Conservation (phyloP, 1,284 basidiomycete genomes). For the Rhizoctonia solani region DNA sequence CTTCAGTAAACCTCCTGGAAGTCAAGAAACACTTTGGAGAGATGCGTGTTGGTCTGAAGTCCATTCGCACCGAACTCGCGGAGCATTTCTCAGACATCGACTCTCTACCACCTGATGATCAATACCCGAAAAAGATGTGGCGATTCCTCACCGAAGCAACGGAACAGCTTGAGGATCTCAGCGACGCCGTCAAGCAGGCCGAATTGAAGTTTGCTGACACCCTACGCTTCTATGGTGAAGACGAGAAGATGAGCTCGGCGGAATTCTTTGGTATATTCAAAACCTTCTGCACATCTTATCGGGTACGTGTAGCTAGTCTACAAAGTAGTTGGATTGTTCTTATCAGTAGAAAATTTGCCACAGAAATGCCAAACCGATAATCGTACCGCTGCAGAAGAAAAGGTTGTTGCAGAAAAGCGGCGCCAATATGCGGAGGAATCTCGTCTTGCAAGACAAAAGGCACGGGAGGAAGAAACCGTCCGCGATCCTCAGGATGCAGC, state of each 20-base stretch:
- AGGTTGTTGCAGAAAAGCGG: conserved; percentile 64
- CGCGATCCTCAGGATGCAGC: conserved; percentile 61
- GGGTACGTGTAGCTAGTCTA: conserved; percentile 53
- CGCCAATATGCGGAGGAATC: conserved; percentile 65
- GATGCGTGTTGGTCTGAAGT: conserved; percentile 76
- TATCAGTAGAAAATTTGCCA: conserved; percentile 14
- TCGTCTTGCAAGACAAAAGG: conserved; percentile 60
- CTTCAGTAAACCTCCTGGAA: conserved; percentile 79
- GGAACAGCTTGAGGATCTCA: conserved; percentile 74
- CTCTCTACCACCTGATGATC: conserved; percentile 59
- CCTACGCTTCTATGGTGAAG: conserved; percentile 88
- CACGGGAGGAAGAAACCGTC: conserved; percentile 50
- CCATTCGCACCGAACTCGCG: conserved; percentile 75
- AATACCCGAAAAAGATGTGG: conserved; percentile 89
- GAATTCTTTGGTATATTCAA: conserved; percentile 97
- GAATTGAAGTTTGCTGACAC: conserved; percentile 81
- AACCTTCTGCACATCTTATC: conserved; percentile 90
- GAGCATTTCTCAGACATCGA: conserved; percentile 77
- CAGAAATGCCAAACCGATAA: conserved; percentile 88
- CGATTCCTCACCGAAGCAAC: conserved; percentile 76
- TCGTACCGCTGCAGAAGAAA: conserved; percentile 67
- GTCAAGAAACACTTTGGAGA: conserved; percentile 71
- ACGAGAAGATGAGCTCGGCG: conserved; percentile 76
- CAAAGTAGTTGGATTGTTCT: conserved; percentile 24
- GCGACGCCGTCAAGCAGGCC: conserved; percentile 83